Evolutionary conservation across 2,329 filamentous ascomycete genomes (phyloP).

Genomic region (Alternaria postmessia): DNA sequence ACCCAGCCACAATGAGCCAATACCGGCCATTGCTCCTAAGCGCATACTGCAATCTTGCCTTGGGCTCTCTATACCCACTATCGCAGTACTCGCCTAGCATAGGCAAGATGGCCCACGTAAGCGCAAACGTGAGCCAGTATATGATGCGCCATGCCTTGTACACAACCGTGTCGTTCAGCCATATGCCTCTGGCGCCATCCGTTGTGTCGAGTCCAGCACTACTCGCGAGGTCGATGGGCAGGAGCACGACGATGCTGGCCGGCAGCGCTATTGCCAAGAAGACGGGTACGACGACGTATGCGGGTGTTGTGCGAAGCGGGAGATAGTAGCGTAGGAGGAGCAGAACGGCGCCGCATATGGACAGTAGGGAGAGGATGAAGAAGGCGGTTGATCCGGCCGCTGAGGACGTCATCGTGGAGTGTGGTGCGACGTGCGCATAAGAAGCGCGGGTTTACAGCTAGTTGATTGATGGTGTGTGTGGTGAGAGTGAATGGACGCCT

Average conservation of each 20-base stretch:
- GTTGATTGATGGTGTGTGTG: conserved; percentile 10
- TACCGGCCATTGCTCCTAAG: conserved; percentile 88
- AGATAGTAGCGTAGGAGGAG: conserved; percentile 89
- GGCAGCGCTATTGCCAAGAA: conserved; percentile 96
- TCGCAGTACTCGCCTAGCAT: conserved; percentile 94
- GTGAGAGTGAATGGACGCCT: conserved; percentile 3
- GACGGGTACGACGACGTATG: conserved; percentile 87
- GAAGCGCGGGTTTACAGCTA: conserved; percentile 10
- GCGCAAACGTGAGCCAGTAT: conserved; percentile 94
- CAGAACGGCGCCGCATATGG: conserved; percentile 79
- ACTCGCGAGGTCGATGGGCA: conserved; percentile 94
- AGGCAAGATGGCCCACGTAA: conserved; percentile 95
- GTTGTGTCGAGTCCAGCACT: conserved; percentile 74
- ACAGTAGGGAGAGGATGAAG: conserved; percentile 73
- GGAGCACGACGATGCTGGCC: conserved; percentile 86
- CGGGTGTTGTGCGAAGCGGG: conserved; percentile 87
- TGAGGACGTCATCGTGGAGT: conserved; percentile 58
- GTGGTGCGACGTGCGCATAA: conserved; percentile 27
- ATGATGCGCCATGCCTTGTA: conserved; percentile 92
- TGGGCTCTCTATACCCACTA: conserved; percentile 88
- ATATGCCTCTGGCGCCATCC: conserved; percentile 78
- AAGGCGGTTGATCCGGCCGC: conserved; percentile 84
- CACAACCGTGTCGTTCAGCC: conserved; percentile 80
- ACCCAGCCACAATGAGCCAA: conserved; percentile 78
- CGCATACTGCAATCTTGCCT: conserved; percentile 82